Evolutionary conservation across 1,284 basidiomycete species (phyloP).

Genomic region (Sparassis latifolia): DNA sequence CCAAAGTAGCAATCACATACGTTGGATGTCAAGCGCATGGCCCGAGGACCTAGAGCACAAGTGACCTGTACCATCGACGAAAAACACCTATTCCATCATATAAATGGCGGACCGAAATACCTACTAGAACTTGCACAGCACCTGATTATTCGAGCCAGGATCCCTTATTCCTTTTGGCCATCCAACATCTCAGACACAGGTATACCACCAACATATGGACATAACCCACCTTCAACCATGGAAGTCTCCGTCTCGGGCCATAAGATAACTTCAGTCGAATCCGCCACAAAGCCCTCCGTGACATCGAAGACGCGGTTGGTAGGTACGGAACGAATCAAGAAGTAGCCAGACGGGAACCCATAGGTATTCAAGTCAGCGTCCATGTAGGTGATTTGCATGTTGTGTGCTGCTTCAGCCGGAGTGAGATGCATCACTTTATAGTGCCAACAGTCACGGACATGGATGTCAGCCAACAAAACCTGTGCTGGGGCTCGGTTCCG

Average conservation of each 20-base stretch:
- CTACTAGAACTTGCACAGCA: constrained; percentile 13
- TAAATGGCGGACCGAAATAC: background rate
- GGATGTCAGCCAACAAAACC: no score
- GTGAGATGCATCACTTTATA: constrained; percentile 14
- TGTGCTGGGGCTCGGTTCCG: no score
- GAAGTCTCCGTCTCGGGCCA: constrained; percentile 69
- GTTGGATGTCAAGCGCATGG: constrained; percentile 73
- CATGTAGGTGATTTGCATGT: constrained; percentile 16
- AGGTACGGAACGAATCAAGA: constrained; percentile 60
- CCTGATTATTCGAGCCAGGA: constrained; percentile 70
- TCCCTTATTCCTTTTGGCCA: constrained; percentile 49
- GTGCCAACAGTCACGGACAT: no score
- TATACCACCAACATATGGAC: background rate
- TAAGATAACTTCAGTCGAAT: constrained; percentile 58
- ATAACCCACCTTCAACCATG: constrained; percentile 58
- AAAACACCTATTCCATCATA: constrained; percentile 53
- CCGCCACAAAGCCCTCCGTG: constrained; percentile 45
- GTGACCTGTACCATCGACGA: constrained; percentile 67
- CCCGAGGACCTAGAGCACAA: constrained; percentile 73
- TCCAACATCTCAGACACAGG: background rate
- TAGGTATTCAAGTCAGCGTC: constrained; percentile 22
- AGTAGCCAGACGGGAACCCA: constrained; percentile 75
- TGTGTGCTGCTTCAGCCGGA: constrained; percentile 12
- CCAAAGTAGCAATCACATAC: constrained; percentile 27
- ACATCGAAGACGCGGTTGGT: constrained; percentile 61